Base-by-base conservation (phyloP, 345 rosid genomes). In the Mallotus nudiflorus region DNA sequence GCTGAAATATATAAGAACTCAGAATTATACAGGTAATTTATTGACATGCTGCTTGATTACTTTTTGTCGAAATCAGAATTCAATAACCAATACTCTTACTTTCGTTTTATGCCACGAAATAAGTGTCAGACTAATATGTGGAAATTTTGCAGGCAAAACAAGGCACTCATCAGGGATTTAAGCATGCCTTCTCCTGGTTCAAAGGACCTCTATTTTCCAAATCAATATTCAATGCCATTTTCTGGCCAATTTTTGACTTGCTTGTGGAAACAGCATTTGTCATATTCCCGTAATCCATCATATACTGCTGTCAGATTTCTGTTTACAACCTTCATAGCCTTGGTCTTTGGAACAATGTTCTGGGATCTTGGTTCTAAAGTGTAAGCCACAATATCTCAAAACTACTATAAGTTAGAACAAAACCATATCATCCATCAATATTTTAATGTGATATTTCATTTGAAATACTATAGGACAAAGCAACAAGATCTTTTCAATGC, bases 241-340 rank as follows among this genome's bases (percentile, higher is more conserved):
- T 49, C 79, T 66, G 69, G 67, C 49, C 96, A 88, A 70, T 82
- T 74, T 24, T 59, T 63, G 67, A 91, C 93, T 67, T 90, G 93
- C 75, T 82, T 88, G 33, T 90, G 93, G 93, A 90, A 86, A 54
- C 93, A 86, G 66, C 76, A 80, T 45, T 77, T 78, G 82, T 88
- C 92, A 20, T 88, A 88, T 68, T 90, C 93, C 91, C 85, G 89
- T 19, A 88, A 90, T 77, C 84, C 93, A 0, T 74, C 73, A 8
- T 86, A 90, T 80, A 88, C 87, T 0, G 93, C 93, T 4, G 89
- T 87, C 1, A 84, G 91, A 65, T 79, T 87, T 51, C 81, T 86
- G 67, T 87, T 88, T 74, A 91, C 93, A 29, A 62, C 80, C 16
- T 63, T 75, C 65, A 85, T 81, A 15, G 89, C 82, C 46, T 70